phyloP scores from a whole-genome alignment of 1,284 basidiomycete species.

The Rhodotorula sp. region DNA sequence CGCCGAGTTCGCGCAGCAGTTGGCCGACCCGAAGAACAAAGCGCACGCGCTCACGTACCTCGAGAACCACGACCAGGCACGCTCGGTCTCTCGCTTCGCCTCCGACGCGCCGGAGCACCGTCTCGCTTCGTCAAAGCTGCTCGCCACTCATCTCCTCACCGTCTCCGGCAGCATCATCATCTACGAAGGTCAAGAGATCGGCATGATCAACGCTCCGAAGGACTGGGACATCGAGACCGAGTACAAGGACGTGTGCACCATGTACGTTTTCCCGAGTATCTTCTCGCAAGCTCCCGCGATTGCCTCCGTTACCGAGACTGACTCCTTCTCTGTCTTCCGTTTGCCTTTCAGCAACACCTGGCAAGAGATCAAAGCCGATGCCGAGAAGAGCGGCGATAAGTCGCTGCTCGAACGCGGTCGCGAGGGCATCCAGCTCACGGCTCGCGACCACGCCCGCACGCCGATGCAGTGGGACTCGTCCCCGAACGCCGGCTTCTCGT shows the following conservation, averaged over 20 bases:
- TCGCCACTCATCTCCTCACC: slow-evolving; percentile 63
- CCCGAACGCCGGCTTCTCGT: slow-evolving; percentile 62
- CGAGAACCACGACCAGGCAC: slow-evolving; percentile 65
- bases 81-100: slow-evolving; percentile 62
- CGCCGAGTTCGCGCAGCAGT: slow-evolving; percentile 58
- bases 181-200: slow-evolving; percentile 72
- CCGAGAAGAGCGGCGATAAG: slow-evolving; percentile 52
- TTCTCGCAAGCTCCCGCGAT: too few relatives aligned
- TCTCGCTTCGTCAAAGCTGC: slow-evolving; percentile 61
- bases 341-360: slow-evolving; percentile 30
- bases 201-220: slow-evolving; percentile 65
- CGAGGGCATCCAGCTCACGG: slow-evolving; percentile 61
- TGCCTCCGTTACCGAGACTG: too few relatives aligned
- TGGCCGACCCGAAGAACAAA: slow-evolving; percentile 46
- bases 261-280: too few relatives aligned
- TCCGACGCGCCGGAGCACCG: slow-evolving; percentile 62
- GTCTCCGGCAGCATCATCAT: slow-evolving; percentile 68
- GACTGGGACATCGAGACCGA: slow-evolving; percentile 64
- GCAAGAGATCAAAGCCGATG: slow-evolving; percentile 48
- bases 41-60: slow-evolving; percentile 22
- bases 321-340: too few relatives aligned
- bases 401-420: slow-evolving; percentile 61
- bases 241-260: slow-evolving; percentile 59
- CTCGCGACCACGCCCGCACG: slow-evolving; percentile 67
- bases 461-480: slow-evolving; percentile 66